Conservation (phyloP, 495 filamentous ascomycete species). For the Podospora bellae-mahoneyi region DNA sequence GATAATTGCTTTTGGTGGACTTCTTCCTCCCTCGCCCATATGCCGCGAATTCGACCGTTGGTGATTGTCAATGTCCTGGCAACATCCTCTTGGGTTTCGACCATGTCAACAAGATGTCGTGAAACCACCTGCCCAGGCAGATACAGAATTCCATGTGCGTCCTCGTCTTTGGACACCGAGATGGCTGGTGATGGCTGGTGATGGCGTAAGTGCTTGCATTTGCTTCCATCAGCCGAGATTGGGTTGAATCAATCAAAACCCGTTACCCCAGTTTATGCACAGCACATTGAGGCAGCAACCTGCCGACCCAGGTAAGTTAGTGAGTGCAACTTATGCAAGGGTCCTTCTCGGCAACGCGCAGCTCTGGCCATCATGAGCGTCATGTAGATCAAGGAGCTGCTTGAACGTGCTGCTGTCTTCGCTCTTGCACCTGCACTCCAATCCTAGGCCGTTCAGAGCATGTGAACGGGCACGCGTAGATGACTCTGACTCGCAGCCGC, state of each 20-base stretch:
- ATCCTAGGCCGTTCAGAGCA: not conserved
- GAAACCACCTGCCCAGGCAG: not conserved
- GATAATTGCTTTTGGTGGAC: not conserved
- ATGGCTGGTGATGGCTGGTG: not conserved
- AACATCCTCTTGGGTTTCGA: not conserved
- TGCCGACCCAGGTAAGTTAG: not conserved
- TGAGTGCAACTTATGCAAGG: not conserved
- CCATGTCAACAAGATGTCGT: not conserved
- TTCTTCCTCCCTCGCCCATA: not conserved
- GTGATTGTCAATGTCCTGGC: not conserved
- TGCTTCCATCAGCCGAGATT: not conserved
- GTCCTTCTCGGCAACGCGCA: not conserved
- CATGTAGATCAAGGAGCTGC: not conserved
- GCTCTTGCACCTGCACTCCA: not conserved
- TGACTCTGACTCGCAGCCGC: not conserved
- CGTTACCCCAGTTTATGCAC: not conserved
- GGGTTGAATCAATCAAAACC: not conserved
- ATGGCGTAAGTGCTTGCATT: not conserved
- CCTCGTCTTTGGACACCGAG: not conserved
- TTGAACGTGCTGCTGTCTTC: not conserved
- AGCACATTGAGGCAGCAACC: conserved; percentile 5
- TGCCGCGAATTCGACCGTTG: not conserved
- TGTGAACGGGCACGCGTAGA: not conserved
- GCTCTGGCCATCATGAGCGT: not conserved
- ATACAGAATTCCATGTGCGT: not conserved